These are phyloP conservation scores for Capronia coronata DNA, from an alignment of 2,329 filamentous ascomycete species.

Conservation along the genomic window DNA sequence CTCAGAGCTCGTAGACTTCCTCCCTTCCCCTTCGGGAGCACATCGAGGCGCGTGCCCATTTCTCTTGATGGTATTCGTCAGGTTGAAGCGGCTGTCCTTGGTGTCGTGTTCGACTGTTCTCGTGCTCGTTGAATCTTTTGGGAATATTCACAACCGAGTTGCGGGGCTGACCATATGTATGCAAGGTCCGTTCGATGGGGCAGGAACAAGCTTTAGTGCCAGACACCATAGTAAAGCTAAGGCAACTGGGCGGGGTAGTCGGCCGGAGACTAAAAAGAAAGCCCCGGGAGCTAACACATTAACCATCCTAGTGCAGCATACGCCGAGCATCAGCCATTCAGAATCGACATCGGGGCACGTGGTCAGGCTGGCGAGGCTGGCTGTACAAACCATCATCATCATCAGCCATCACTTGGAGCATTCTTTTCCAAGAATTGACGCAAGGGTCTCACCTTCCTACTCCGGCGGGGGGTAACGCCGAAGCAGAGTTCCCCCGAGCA, in stretches of 20 bases:
- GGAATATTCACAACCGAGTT: too few species aligned
- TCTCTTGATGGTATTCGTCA: not conserved
- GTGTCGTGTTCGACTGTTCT: not conserved
- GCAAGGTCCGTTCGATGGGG: not conserved
- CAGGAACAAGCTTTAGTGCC: not conserved
- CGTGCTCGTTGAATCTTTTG: not conserved
- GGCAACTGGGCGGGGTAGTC: not conserved
- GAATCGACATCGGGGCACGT: not conserved
- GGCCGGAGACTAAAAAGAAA: not conserved
- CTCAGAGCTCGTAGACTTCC: not conserved
- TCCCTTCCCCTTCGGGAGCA: not conserved
- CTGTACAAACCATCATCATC: not conserved
- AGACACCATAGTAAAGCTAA: not conserved
- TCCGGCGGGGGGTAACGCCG: too few species aligned
- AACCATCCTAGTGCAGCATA: not conserved
- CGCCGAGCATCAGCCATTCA: conserved; percentile 1
- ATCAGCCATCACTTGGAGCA: too few species aligned
- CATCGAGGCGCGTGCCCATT: not conserved
- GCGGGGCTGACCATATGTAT: too few species aligned
- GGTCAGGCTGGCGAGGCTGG: conserved; percentile 40
- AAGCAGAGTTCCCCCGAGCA: too few species aligned
- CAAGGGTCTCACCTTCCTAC: too few species aligned
- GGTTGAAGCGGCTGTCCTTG: not conserved
- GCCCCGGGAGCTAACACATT: not conserved
- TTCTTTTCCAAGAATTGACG: too few species aligned